Percentiles rank a stretch among this genome's conserved stretches.
phyloP scores from a whole-genome alignment of 1,284 basidiomycete genomes.

The Ustilago lituana region DNA sequence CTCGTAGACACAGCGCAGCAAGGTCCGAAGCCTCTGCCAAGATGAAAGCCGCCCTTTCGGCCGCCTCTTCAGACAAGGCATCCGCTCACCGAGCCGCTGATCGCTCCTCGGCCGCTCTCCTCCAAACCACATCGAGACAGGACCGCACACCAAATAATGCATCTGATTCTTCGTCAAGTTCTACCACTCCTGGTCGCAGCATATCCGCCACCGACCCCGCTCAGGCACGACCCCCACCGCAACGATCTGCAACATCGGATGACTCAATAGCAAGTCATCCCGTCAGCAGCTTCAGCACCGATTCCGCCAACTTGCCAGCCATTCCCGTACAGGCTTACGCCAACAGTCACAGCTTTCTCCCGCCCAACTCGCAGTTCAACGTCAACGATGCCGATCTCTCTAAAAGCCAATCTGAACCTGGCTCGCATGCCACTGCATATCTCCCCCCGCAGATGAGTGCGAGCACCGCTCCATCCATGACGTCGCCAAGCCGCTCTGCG shows the following conservation, averaged over 20 bases:
- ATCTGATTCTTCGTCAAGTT: constrained; percentile 1
- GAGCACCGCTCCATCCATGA: constrained; percentile 19
- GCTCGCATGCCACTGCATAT: constrained; percentile 4
- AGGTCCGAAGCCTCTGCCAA: constrained; percentile 45
- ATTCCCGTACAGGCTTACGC: constrained; percentile 30
- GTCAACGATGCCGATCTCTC: background rate
- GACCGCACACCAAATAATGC: constrained; percentile 1
- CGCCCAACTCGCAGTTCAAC: constrained; percentile 1
- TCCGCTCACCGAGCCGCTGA: constrained; percentile 8
- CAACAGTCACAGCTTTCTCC: no score
- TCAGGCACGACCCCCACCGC: constrained; percentile 3
- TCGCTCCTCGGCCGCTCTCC: background rate
- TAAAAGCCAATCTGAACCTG: background rate
- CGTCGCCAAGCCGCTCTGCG: constrained; percentile 30
- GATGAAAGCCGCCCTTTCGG: constrained; percentile 44
- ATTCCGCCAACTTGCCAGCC: constrained; percentile 23
- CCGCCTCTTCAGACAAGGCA: constrained; percentile 31
- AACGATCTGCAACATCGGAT: constrained; percentile 7
- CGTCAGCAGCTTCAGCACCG: constrained; percentile 14
- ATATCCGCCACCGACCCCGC: background rate
- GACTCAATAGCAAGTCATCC: constrained; percentile 11
- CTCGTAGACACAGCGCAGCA: constrained; percentile 34
- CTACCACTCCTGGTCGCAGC: constrained; percentile 13
- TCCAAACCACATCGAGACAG: background rate
- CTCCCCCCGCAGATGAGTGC: constrained; percentile 11